Evolutionary conservation across 495 filamentous ascomycete genomes (phyloP).

Genomic region (Bombardia bombarda): DNA sequence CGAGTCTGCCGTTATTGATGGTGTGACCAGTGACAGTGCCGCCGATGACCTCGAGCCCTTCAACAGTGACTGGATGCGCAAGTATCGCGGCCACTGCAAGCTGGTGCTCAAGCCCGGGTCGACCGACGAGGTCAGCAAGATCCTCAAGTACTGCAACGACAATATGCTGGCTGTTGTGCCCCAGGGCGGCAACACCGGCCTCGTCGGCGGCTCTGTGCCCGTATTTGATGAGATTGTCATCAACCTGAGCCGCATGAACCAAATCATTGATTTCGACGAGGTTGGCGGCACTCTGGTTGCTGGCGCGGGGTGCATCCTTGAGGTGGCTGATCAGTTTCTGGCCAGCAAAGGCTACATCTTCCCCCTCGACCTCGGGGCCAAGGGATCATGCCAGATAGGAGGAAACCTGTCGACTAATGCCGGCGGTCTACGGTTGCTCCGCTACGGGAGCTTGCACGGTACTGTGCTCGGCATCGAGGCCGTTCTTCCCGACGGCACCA

Average conservation of each 20-base stretch:
- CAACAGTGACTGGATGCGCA: conserved; percentile 98
- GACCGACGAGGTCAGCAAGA: conserved; percentile 77
- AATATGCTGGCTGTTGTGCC: conserved; percentile 89
- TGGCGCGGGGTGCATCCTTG: conserved; percentile 86
- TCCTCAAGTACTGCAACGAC: conserved; percentile 89
- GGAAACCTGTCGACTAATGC: conserved; percentile 99
- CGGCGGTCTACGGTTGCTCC: conserved; percentile 78
- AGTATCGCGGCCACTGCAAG: conserved; percentile 85
- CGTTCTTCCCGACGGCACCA: conserved; percentile 84
- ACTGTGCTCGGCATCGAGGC: conserved; percentile 88
- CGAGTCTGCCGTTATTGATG: conserved; percentile 75
- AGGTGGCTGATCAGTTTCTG: conserved; percentile 76
- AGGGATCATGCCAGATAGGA: conserved; percentile 94
- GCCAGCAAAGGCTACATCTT: conserved; percentile 77
- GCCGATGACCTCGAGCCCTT: conserved; percentile 78
- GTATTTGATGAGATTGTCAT: conserved; percentile 98
- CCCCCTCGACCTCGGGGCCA: conserved; percentile 90
- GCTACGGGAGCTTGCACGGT: conserved; percentile 91
- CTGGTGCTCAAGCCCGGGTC: conserved; percentile 78
- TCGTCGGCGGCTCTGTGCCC: conserved; percentile 90
- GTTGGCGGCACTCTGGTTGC: conserved; percentile 85
- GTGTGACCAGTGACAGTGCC: conserved; percentile 58
- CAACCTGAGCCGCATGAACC: conserved; percentile 79
- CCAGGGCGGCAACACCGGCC: conserved; percentile 91
- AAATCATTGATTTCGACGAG: conserved; percentile 83